Percentiles rank a stretch among this genome's conserved stretches.
These are phyloP conservation scores for Earliella scabrosa DNA, from an alignment of 1,284 basidiomycete species.

Conservation along the genomic window DNA sequence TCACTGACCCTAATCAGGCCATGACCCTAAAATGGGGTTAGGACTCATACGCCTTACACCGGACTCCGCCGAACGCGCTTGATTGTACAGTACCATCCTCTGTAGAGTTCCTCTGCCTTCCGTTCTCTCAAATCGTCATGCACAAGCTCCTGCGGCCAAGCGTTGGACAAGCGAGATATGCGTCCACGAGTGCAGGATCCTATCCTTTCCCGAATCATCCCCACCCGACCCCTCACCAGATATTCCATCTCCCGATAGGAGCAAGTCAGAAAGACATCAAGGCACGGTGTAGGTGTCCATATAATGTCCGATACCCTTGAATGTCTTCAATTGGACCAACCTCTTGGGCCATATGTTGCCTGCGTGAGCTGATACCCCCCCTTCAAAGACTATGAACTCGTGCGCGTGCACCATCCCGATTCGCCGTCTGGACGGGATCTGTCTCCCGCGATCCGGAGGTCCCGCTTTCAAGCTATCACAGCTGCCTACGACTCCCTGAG, in stretches of 20 bases:
- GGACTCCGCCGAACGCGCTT: no score
- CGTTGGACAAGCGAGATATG: constrained; percentile 15
- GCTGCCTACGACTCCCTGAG: constrained; percentile 51
- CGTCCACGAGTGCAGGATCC: constrained; percentile 28
- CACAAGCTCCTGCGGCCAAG: background rate
- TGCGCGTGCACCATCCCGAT: constrained; percentile 57
- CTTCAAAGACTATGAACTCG: constrained; percentile 54
- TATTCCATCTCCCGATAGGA: constrained; percentile 51
- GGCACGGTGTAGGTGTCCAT: constrained; percentile 46
- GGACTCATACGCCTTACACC: no score
- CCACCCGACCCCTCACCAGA: constrained; percentile 53
- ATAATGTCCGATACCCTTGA: no score
- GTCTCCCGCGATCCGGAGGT: constrained; percentile 41
- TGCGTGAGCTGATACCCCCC: background rate
- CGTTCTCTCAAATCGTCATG: background rate
- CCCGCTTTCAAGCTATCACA: constrained; percentile 53
- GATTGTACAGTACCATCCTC: background rate
- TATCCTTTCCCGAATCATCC: constrained; percentile 45
- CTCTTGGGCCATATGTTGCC: no score
- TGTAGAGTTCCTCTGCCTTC: background rate
- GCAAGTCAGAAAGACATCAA: constrained; percentile 53
- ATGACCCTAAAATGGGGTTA: no score
- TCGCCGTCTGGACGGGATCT: constrained; percentile 38
- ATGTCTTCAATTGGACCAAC: no score
- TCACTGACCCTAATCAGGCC: no score